Percentiles rank a stretch among this genome's conserved stretches.
Evolutionary conservation across 1,139 yeast species (phyloP).

Genomic region (Geotrichum candidum): DNA sequence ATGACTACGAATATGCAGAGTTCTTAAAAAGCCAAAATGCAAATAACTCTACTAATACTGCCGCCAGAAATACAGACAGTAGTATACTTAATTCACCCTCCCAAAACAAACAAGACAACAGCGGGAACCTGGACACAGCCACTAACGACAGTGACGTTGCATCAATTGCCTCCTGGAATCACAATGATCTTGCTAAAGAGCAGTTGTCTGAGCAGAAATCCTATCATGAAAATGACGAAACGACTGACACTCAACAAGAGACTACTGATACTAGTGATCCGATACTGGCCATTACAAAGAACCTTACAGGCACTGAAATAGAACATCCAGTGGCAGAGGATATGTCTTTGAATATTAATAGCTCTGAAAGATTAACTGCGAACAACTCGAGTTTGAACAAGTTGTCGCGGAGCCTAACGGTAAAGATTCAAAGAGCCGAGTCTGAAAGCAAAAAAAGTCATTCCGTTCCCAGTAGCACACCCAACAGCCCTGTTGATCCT

Average conservation of each 20-base stretch:
- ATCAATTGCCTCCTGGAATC: background rate
- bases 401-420: background rate
- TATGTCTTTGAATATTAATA: background rate
- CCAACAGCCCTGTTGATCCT: background rate
- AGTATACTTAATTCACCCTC: background rate
- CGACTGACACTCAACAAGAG: background rate
- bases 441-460: background rate
- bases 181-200: background rate
- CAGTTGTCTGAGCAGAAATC: background rate
- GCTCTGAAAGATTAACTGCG: background rate
- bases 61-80: background rate
- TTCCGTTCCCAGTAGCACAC: background rate
- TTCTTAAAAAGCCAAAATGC: background rate
- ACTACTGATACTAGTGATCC: background rate
- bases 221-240: background rate
- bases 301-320: background rate
- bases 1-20: slow-evolving; percentile 3
- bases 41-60: background rate
- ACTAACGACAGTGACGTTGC: slow-evolving; percentile 3
- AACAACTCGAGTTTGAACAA: background rate
- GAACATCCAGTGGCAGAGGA: background rate
- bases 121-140: background rate
- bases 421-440: background rate
- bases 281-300: background rate
- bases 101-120: slow-evolving; percentile 8